Conservation (phyloP, 495 filamentous ascomycete genomes). For the Margaritispora aquatica region DNA sequence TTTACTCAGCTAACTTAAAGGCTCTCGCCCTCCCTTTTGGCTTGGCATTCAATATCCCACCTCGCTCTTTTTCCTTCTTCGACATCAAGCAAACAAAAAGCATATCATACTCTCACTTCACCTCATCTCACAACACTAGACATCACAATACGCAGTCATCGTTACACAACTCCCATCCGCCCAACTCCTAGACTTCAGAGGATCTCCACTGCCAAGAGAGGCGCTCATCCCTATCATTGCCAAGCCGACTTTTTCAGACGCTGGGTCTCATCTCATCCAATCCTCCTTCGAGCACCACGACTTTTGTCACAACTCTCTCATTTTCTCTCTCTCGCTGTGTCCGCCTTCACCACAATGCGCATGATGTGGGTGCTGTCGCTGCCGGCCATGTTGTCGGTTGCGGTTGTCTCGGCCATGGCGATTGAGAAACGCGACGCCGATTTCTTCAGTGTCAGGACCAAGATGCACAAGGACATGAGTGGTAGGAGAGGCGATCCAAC, state of each 20-base stretch:
- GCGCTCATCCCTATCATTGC: neutral
- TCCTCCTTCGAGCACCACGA: too few species aligned
- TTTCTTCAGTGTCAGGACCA: conserved; percentile 25
- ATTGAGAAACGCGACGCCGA: conserved; percentile 27
- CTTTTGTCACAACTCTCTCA: too few species aligned
- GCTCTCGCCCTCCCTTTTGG: neutral
- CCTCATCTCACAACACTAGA: neutral
- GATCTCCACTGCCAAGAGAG: conserved; percentile 16
- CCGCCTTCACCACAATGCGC: conserved; percentile 15
- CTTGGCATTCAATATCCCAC: neutral
- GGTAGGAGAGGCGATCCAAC: conserved; percentile 38
- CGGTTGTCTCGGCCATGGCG: conserved; percentile 16
- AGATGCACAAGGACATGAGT: conserved; percentile 40
- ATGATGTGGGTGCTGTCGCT: conserved; percentile 19
- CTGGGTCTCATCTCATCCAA: neutral
- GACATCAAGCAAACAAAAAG: too few species aligned
- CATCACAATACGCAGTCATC: neutral
- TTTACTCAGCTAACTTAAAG: neutral
- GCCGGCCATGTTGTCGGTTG: conserved; percentile 7
- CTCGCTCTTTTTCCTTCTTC: neutral
- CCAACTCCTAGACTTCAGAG: conserved; percentile 21
- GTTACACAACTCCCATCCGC: neutral
- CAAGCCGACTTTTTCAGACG: neutral
- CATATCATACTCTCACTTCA: neutral
- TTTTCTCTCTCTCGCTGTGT: too few species aligned